phyloP scores from a whole-genome alignment of 2,329 filamentous ascomycete genomes.

The Xylariomycetidae sp. region DNA sequence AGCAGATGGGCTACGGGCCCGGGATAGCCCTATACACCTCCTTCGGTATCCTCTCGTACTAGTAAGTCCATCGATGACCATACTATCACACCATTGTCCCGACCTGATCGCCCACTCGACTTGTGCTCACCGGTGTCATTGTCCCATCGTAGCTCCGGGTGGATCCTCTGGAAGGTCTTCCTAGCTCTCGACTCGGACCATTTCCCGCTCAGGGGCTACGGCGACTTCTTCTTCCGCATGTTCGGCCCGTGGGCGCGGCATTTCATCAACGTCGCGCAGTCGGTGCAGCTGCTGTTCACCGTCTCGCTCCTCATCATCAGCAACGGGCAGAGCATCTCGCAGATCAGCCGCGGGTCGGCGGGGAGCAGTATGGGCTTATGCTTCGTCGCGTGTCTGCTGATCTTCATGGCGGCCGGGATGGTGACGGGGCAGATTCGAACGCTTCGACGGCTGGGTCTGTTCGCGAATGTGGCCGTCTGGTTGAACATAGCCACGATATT shows the following conservation, averaged over 20 bases:
- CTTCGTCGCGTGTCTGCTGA: slow-evolving; percentile 47
- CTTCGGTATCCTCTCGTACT: slow-evolving; percentile 38
- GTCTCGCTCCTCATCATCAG: slow-evolving; percentile 48
- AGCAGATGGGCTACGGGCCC: slow-evolving; percentile 39
- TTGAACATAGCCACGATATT: slow-evolving; percentile 51
- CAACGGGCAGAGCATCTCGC: slow-evolving; percentile 50
- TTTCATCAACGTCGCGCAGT: slow-evolving; percentile 43
- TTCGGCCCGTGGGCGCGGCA: slow-evolving; percentile 41
- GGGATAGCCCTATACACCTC: slow-evolving; percentile 41
- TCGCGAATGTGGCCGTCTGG: slow-evolving; percentile 54
- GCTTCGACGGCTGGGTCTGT: slow-evolving; percentile 48
- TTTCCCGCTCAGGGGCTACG: slow-evolving; percentile 41
- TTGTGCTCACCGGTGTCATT: too few relatives aligned
- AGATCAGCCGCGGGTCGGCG: slow-evolving; percentile 32
- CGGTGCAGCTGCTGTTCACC: slow-evolving; percentile 44
- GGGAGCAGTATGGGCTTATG: slow-evolving; percentile 40
- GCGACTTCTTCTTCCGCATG: slow-evolving; percentile 44
- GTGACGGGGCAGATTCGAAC: slow-evolving; percentile 52
- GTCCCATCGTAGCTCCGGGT: too few relatives aligned
- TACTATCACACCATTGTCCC: too few relatives aligned
- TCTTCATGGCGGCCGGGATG: slow-evolving; percentile 47
- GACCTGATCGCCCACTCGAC: too few relatives aligned
- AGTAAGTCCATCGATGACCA: too few relatives aligned
- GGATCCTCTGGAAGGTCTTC: slow-evolving; percentile 41
- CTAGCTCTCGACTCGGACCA: slow-evolving; percentile 41